Conservation (phyloP, 2,329 filamentous ascomycete species). For the Alternaria solani region DNA sequence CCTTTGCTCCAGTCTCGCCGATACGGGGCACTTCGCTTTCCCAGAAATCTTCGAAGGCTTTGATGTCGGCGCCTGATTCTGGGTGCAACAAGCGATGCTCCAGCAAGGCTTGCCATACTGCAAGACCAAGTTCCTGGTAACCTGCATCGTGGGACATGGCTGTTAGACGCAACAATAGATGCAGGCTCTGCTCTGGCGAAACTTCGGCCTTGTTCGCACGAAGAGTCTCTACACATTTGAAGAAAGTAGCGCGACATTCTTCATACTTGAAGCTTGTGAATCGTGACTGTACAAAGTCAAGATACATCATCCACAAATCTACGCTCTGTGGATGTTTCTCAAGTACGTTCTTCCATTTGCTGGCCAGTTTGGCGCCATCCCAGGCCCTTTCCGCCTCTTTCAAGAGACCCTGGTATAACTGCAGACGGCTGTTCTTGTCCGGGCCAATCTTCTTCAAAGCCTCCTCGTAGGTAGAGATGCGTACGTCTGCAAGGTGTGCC, state of each 20-base stretch:
- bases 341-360: constrained; percentile 72
- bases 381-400: constrained; percentile 77
- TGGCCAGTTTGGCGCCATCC: constrained; percentile 67
- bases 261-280: constrained; percentile 74
- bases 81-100: constrained; percentile 75
- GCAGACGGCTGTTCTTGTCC: constrained; percentile 59
- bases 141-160: constrained; percentile 78
- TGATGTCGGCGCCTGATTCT: constrained; percentile 51
- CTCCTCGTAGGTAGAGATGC: constrained; percentile 79
- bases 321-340: constrained; percentile 65
- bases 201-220: not conserved
- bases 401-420: constrained; percentile 73
- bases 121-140: constrained; percentile 77
- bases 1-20: constrained; percentile 74
- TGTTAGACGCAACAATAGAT: constrained; percentile 78
- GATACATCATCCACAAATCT: constrained; percentile 74
- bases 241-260: constrained; percentile 66
- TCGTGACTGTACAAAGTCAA: constrained; percentile 75
- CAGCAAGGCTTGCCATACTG: constrained; percentile 82
- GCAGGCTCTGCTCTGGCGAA: constrained; percentile 55
- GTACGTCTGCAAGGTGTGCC: constrained; percentile 78
- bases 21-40: constrained; percentile 81
- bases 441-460: constrained; percentile 68
- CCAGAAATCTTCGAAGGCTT: constrained; percentile 77
- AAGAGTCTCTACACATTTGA: constrained; percentile 63